A percentile compares a stretch with the other conserved stretches of the same genome.
These are phyloP conservation scores for Kregervanrija pseudodelftensis DNA, from an alignment of 805 yeast genomes.

Conservation along the genomic window DNA sequence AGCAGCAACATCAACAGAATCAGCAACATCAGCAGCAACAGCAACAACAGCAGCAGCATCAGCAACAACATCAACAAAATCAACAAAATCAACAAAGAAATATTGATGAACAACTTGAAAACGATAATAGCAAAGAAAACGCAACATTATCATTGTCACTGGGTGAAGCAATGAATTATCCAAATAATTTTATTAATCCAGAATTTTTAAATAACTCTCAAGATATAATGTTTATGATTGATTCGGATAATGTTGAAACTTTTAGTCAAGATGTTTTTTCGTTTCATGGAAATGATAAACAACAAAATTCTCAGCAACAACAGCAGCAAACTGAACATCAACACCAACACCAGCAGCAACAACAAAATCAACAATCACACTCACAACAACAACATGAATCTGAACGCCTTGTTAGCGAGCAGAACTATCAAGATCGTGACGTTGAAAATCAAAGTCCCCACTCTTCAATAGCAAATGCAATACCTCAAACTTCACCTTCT, in stretches of 20 bases:
- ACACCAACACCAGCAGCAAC: no score
- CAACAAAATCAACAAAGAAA: slow-evolving; percentile 1
- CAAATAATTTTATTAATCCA: slow-evolving; percentile 13
- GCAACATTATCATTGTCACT: no score
- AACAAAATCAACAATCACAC: no score
- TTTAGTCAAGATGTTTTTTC: not conserved
- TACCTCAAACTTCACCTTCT: slow-evolving; percentile 1
- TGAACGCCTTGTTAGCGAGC: no score
- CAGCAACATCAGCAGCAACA: not conserved
- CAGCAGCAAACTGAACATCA: no score
- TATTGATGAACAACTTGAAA: not conserved
- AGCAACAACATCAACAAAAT: not conserved
- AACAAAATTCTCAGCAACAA: no score
- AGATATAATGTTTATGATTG: slow-evolving; percentile 16
- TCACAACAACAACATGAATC: no score
- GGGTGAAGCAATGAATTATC: not conserved
- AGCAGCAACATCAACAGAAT: slow-evolving; percentile 2
- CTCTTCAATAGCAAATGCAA: no score
- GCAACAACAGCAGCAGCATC: not conserved
- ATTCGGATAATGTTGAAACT: slow-evolving; percentile 17
- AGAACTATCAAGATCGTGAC: no score
- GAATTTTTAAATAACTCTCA: slow-evolving; percentile 14
- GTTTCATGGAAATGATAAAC: no score
- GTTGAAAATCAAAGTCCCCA: no score
- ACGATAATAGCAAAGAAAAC: not conserved